A percentile compares a stretch with the other conserved stretches of the same genome.
Conservation (phyloP, 2,329 filamentous ascomycete species). For the Davidsoniella australis region DNA sequence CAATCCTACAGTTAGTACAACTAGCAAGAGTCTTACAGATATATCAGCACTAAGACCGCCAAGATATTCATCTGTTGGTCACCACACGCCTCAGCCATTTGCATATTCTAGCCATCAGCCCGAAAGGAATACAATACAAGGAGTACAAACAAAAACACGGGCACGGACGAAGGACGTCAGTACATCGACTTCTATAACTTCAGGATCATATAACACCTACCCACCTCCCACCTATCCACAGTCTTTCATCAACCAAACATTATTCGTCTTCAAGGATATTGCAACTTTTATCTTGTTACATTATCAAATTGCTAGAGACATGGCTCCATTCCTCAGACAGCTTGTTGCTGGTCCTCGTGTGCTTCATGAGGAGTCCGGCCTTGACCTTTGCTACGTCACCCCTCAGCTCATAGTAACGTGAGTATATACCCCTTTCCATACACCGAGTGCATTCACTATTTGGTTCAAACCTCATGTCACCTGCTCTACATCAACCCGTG, state of each 20-base stretch:
- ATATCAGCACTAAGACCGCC: no score
- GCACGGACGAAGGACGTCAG: neutral
- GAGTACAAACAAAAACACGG: no score
- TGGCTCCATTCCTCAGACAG: conserved; percentile 70
- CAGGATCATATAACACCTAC: conserved; percentile 1
- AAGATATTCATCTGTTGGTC: no score
- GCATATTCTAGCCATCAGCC: no score
- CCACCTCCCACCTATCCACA: neutral
- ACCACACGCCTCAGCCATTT: no score
- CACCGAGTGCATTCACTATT: neutral
- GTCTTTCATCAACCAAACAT: neutral
- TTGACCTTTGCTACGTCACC: conserved; percentile 93
- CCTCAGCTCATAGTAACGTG: conserved; percentile 53
- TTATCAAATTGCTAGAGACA: conserved; percentile 8
- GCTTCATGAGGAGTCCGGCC: conserved; percentile 67
- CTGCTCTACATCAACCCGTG: neutral
- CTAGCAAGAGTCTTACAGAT: no score
- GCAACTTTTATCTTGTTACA: conserved; percentile 7
- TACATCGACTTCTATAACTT: neutral
- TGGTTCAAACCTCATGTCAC: neutral
- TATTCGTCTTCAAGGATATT: conserved; percentile 1
- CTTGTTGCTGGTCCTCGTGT: conserved; percentile 78
- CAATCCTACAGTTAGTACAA: no score
- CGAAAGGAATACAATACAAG: no score
- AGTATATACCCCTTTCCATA: conserved; percentile 15